phyloP scores from a whole-genome alignment of 306 rosid species.

The Cucumis melo region DNA sequence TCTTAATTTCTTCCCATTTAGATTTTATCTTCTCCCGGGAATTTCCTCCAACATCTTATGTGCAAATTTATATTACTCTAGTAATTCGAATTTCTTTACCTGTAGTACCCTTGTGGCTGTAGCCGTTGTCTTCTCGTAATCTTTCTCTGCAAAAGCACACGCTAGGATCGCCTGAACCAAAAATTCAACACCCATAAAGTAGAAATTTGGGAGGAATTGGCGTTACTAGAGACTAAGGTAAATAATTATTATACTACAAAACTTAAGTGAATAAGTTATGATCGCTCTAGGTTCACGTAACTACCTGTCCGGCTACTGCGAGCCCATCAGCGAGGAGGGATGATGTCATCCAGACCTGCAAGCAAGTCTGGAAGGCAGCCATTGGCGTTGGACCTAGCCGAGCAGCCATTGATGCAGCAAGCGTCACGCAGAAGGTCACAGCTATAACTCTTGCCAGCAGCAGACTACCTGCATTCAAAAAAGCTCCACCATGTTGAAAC shows the following conservation, averaged over 20 bases:
- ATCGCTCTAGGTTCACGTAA: neutral
- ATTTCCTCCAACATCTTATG: neutral
- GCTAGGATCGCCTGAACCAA: constrained; percentile 71
- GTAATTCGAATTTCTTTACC: constrained; percentile 15
- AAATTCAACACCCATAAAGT: neutral
- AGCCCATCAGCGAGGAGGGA: constrained; percentile 91
- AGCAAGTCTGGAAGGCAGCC: constrained; percentile 96
- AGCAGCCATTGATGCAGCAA: constrained; percentile 85
- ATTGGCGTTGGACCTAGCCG: constrained; percentile 68
- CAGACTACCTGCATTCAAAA: constrained; percentile 35
- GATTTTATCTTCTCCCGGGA: neutral
- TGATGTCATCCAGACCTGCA: constrained; percentile 87
- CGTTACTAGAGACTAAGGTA: neutral
- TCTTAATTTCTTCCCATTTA: neutral
- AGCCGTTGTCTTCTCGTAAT: constrained; percentile 43
- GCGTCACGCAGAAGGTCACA: constrained; percentile 87
- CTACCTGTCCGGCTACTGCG: constrained; percentile 84
- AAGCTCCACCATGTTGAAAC: neutral
- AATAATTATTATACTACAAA: neutral
- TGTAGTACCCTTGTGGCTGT: constrained; percentile 68
- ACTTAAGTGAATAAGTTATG: neutral
- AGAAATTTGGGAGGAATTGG: neutral
- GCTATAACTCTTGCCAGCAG: constrained; percentile 73
- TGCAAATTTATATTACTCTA: neutral
- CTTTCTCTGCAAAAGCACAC: constrained; percentile 73